Percentiles rank a stretch among this genome's conserved stretches.
Evolutionary conservation across 2,329 filamentous ascomycete species (phyloP).

Genomic region (Penicillium italicum): DNA sequence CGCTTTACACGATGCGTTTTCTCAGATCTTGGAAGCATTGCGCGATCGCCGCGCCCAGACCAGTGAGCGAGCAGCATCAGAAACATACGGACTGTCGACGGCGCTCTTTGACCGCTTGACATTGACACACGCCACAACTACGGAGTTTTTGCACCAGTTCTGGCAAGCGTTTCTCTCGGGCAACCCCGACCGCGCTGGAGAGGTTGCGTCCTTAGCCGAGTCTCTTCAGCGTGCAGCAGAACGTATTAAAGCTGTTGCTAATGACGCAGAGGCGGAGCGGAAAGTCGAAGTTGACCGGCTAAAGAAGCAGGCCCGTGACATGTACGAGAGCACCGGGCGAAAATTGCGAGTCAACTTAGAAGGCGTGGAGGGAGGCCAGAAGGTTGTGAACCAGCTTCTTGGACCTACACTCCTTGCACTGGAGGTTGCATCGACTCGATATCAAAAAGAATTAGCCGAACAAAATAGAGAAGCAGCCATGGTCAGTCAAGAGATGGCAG

Average conservation of each 20-base stretch:
- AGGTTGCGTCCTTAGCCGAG: conserved; percentile 77
- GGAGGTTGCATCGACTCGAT: conserved; percentile 66
- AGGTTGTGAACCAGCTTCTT: conserved; percentile 72
- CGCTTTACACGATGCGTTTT: conserved; percentile 54
- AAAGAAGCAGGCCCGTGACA: conserved; percentile 66
- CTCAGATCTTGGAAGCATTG: conserved; percentile 58
- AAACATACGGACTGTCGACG: conserved; percentile 47
- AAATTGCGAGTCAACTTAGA: conserved; percentile 65
- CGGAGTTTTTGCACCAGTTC: conserved; percentile 96
- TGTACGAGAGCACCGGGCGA: conserved; percentile 69
- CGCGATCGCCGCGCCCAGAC: conserved; percentile 54
- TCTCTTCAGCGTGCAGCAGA: conserved; percentile 73
- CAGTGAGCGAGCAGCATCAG: conserved; percentile 34
- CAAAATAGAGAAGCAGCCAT: conserved; percentile 47
- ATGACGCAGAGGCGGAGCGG: conserved; percentile 73
- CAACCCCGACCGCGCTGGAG: conserved; percentile 72
- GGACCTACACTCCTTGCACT: conserved; percentile 69
- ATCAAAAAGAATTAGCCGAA: conserved; percentile 64
- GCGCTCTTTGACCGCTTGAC: conserved; percentile 59
- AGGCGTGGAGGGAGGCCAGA: conserved; percentile 68
- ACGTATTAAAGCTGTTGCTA: conserved; percentile 75
- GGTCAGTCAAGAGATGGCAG: conserved; percentile 12
- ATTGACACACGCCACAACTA: conserved; percentile 84
- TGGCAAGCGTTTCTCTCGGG: conserved; percentile 90
- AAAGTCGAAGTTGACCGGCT: conserved; percentile 62